Evolutionary conservation across 2,329 filamentous ascomycete species (phyloP).

Genomic region (Epichloe coenophiala): DNA sequence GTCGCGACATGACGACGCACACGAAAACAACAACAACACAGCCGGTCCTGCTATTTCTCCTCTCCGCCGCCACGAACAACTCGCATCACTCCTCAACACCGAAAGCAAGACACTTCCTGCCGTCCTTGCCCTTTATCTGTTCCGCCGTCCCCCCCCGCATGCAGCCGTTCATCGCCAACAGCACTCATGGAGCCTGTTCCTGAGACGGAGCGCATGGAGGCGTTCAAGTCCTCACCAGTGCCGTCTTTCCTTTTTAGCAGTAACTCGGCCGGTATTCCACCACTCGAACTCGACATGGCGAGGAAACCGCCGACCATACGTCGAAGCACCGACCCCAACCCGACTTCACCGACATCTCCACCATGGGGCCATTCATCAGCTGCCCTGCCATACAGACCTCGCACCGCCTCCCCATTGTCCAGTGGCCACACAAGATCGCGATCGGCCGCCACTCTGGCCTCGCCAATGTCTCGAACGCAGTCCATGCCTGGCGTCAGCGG

Average conservation of each 20-base stretch:
- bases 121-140: not conserved
- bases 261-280: slow-evolving; percentile 15
- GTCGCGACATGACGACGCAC: not conserved
- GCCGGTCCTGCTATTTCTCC: not conserved
- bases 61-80: not conserved
- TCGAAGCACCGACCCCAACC: slow-evolving; percentile 44
- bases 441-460: slow-evolving; percentile 40
- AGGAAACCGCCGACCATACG: slow-evolving; percentile 41
- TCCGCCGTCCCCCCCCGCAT: not conserved
- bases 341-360: slow-evolving; percentile 37
- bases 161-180: not conserved
- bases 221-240: slow-evolving; percentile 45
- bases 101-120: not conserved
- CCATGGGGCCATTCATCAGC: slow-evolving; percentile 30
- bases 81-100: no score
- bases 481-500: slow-evolving; percentile 51
- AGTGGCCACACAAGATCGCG: slow-evolving; percentile 43
- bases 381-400: slow-evolving; percentile 43
- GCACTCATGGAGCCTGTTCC: slow-evolving; percentile 50
- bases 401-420: slow-evolving; percentile 48
- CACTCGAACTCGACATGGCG: slow-evolving; percentile 28
- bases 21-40: not conserved
- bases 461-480: slow-evolving; percentile 48
- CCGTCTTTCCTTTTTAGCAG: slow-evolving; percentile 35
- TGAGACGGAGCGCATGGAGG: slow-evolving; percentile 55